Base-by-base conservation (phyloP, 2,329 filamentous ascomycete genomes). In the Aspergillus costaricaensis region DNA sequence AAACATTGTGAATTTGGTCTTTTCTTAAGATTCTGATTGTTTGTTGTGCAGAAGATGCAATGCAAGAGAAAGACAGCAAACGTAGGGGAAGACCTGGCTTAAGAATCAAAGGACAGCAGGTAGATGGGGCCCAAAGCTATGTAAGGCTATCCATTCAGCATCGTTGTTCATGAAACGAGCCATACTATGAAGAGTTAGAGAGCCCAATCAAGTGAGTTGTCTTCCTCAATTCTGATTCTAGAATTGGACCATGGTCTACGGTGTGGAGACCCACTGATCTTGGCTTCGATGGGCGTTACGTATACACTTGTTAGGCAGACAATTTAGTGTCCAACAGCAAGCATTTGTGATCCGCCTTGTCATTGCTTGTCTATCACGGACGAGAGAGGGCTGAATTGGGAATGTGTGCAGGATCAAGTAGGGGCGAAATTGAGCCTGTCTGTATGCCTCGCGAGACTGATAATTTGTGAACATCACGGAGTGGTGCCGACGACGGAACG, bases 221-320 rank as follows among this genome's bases (percentile, higher is more conserved):
- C 52, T 44, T 43, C 38, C 39, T 43, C 27, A 17, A 30, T 55
- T 43, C 38, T 43, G 38, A 43, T 30, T 43, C 52, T 30, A 55
- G 52, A 55, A 55, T 43, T 55, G 52, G 38, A 43, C 41, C 38
- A 43, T 53, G 38, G 52, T 27, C 52, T 30, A 43, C 52, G 52
- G n/a, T 44, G 52, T 44, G 39, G 52, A 55, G 38, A 50, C 52
- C 39, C 38, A 43, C 39, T 43, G 52, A 55, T 55, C 52, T 41
- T 43, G 23, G 52, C 52, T 41, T 50, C 15, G 25, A 50, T 50
- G 47, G 9, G 23, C 47, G 47, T 50, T 55, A 55, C 52, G 52
- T 55, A 55, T 55, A 55, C 52, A 17, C 38, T 30, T 19, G 36
- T 55, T 44, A 55, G 52, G 52, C 52, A 55, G 52, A 43, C 21